Base-by-base conservation (phyloP, 352 stramenopile species). In the Hyphochytrium catenoides region DNA sequence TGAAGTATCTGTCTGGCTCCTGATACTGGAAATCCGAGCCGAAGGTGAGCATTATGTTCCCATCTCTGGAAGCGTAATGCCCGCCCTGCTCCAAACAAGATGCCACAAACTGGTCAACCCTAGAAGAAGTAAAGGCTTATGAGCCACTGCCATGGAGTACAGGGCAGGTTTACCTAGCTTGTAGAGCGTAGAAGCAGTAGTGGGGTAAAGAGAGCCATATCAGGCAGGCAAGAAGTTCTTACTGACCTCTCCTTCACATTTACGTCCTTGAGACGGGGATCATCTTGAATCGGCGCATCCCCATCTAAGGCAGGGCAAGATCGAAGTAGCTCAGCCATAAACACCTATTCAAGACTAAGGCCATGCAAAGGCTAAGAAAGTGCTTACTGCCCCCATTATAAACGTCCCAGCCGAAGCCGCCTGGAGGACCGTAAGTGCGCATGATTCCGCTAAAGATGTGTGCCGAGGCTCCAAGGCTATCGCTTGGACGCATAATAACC, bases 1-100 rank as follows among this genome's bases (percentile, higher is more conserved):
- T 75, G 59, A 72, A 95, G 62, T 72, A 93, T 6, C 54, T 59
- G 12, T 52, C 49, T 3, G 75, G 70, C 38, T 92, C 86, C 40
- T 87, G 57, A 44, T 76, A 93, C 31, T 83, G 55, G 50, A 98
- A 96, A 51, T 97, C 86, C 30, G 62, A 74, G 20, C 84, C 88
- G 77, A 93, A 91, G 4, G 84, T 65, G 15, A 84, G 59, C 25
- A 88, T 75, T 2, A 85, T 51, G 42, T 85, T 67, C 30, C 77
- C 74, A 5, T 66, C 46, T 16, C 34, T 49, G 19, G 41, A 21
- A 74, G 25, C 55, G 78, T 64, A 77, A 8, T 57, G 48, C 20
- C 53, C 46, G 8, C 59, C 70, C 26, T 88, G 77, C 34, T 66
- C 57, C 34, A 55, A 47, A 8, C 65, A 46, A 25, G 68, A 48